Base-by-base conservation (phyloP, 1,284 basidiomycete genomes). In the Coriolopsis trogii region DNA sequence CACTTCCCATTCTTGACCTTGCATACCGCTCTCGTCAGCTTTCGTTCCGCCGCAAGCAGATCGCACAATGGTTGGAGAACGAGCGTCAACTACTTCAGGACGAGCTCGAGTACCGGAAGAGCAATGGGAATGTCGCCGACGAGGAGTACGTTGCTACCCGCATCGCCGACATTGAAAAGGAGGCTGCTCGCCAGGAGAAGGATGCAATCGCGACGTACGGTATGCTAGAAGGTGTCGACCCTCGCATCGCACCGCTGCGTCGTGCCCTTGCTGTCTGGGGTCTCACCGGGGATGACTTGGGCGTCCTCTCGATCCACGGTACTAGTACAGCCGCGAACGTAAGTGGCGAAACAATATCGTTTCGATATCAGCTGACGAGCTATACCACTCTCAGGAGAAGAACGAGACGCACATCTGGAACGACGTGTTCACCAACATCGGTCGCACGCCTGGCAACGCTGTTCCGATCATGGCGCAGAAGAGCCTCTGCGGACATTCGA, bases 341-440 rank as follows among this genome's bases (percentile, higher is more conserved):
- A 63, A 51, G 79, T 72, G 38, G 1, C 13, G 4, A 31, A 18
- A 24, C 33, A 34, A 21, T 23, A 6, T 48, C 16, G 18, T 24
- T 15, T 20, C 5, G 15, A 25, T 21, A 21, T n/a, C 20, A 2
- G 43, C 28, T 59, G 10, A 51, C 46, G 34, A 42, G 53, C 18
- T 60, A 21, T 34, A 9, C 41, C n/a, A 30, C 36, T 60, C 39
- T 52, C n/a, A 84, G 81, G 95, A 99, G 81, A 93, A 95, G 77
- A 99, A 99, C 72, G 96, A 99, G 79, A 94, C 93, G 6, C 86
- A 89, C 62, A 94, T 98, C 54, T 98, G 96, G 91, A 95, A 98
- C 71, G 87, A 93, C 60, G 87, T 98, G 67, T 92, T 99, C 73
- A 85, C 83, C 33, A 84, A 85, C 50, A 88, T 98, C 63, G 86